Evolutionary conservation across 192 early-diverging fungal species (phyloP), one percentile per base, ranked within the genome.

Genomic region (Coemansia furcata): DNA sequence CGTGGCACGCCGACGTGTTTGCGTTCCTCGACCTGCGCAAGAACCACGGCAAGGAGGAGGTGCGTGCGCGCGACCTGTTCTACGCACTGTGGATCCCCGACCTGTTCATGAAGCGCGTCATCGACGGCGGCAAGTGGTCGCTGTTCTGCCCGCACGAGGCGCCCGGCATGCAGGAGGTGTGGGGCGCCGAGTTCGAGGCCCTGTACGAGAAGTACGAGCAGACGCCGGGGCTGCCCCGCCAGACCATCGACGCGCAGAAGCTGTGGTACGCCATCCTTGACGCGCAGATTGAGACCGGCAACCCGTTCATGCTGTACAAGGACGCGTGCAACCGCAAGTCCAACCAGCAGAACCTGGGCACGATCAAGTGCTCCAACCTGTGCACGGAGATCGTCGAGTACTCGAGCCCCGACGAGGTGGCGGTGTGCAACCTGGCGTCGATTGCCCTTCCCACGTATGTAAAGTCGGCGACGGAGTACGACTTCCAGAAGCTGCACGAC

Each of bases 351-450:
- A 98, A 99, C 84, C 83, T 99, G 43, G 97, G 97, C 32, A 99
- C 96, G 15, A 99, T 99, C 89, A 97, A 95, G 82, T 99, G 95
- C 86, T 91, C 89, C 65, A 99, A 99, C 78, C 84, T 99, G 68
- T 99, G 97, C 82, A 99, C 97, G 0, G 97, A 99, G 71, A 97
- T 99, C 83, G 93, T 99, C 47, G 91, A 99, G 78, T 98, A 98
- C 87, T 92, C 94, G 7, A 84, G 85, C 55, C 94, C 97, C 35
- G 95, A 97, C 46, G 97, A 99, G 72, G 93, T 98, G 8, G 97
- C 97, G 14, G 95, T 98, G 46, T 99, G 97, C 87, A 99, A 98
- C 69, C 79, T 99, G 73, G 95, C 97, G 26, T 95, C 92, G 60
- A 91, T 99, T 39, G 90, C 95, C 8, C 86, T 99, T 40, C 95